A percentile compares a stretch with the other conserved stretches of the same genome.
Conservation (phyloP, 2,329 filamentous ascomycete genomes). For the Cladosporium oxysporum region DNA sequence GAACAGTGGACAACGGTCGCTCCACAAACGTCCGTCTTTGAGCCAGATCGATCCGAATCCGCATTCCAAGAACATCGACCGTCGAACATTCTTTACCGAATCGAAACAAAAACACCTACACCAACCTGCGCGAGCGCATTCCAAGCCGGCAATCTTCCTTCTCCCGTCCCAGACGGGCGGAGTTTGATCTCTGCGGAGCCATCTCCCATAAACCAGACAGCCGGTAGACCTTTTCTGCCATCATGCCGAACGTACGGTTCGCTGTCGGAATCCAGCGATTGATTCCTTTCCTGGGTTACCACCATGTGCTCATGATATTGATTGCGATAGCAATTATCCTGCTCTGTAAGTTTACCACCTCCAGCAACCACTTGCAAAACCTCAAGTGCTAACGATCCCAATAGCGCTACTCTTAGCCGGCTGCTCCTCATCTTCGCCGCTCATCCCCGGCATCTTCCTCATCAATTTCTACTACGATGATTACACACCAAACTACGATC, state of each 20-base stretch:
- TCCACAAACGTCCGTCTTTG: constrained; percentile 18
- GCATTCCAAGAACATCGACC: constrained; percentile 16
- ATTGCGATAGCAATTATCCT: constrained; percentile 93
- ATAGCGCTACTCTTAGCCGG: constrained; percentile 87
- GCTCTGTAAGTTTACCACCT: constrained; percentile 66
- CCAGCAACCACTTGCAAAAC: not conserved
- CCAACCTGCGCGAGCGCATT: constrained; percentile 14
- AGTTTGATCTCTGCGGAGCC: constrained; percentile 5
- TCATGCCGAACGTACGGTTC: constrained; percentile 53
- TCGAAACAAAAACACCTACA: constrained; percentile 11
- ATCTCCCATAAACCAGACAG: constrained; percentile 29
- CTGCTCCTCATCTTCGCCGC: constrained; percentile 92
- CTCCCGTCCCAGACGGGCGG: constrained; percentile 23
- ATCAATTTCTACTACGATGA: constrained; percentile 95
- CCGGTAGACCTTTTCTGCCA: constrained; percentile 40
- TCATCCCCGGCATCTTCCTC: constrained; percentile 95
- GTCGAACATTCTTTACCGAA: constrained; percentile 16
- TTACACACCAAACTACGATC: constrained; percentile 79
- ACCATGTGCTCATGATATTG: constrained; percentile 94
- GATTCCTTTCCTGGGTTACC: constrained; percentile 66
- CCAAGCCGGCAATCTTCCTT: constrained; percentile 7
- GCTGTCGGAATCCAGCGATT: constrained; percentile 57
- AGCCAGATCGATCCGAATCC: constrained; percentile 3
- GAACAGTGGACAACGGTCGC: constrained; percentile 12
- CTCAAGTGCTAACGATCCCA: constrained; percentile 7